Conservation (phyloP, 164 flowering plant species). For the Vitis amurensis region DNA sequence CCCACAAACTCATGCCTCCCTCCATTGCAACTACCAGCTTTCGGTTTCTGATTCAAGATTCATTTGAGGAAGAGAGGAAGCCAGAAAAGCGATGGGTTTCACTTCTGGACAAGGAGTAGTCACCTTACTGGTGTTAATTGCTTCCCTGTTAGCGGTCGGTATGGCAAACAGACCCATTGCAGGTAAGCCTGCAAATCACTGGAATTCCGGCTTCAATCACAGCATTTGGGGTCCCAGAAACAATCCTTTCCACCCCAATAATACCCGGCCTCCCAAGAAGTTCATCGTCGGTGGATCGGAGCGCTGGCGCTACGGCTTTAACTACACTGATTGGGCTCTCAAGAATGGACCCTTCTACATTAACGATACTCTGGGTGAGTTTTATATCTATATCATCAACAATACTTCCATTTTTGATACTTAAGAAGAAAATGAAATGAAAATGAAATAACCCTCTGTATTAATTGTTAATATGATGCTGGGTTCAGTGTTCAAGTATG, state of each 20-base stretch:
- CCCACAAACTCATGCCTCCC: no score
- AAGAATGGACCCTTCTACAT: conserved; percentile 6
- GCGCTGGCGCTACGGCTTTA: conserved; percentile 18
- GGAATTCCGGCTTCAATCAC: no score
- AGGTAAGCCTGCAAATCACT: no score
- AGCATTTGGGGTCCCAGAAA: no score
- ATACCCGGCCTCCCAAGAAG: conserved; percentile 10
- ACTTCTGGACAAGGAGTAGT: conserved; percentile 5
- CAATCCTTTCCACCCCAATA: neutral
- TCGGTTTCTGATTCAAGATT: no score
- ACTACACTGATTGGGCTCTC: conserved; percentile 19
- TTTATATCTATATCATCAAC: no score
- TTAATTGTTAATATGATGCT: no score
- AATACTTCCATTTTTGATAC: no score
- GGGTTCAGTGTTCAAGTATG: conserved; percentile 8
- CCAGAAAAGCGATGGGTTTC: conserved; percentile 9
- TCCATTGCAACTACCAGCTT: no score
- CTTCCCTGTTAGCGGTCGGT: conserved; percentile 14
- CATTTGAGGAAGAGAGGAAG: no score
- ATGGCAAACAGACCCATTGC: conserved; percentile 10
- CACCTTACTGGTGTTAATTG: neutral
- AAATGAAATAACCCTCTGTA: no score
- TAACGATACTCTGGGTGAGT: conserved; percentile 35
- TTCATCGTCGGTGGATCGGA: conserved; percentile 35
- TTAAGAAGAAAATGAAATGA: no score